A percentile compares a stretch with the other conserved stretches of the same genome.
phyloP scores from a whole-genome alignment of 2,329 filamentous ascomycete species.

The Emergomyces africanus region DNA sequence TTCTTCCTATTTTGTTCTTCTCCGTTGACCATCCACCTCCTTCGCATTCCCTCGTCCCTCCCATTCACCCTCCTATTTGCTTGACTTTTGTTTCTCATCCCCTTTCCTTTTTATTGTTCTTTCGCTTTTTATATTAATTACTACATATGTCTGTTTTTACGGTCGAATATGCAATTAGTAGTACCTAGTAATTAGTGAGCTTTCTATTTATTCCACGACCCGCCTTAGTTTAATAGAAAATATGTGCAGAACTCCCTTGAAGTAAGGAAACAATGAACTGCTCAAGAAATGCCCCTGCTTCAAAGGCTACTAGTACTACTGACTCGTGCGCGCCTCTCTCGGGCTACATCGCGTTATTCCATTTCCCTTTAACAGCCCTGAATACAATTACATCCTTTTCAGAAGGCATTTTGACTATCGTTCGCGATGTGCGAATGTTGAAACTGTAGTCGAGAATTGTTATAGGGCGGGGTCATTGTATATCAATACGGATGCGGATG shows the following conservation, averaged over 20 bases:
- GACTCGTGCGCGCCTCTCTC: no score
- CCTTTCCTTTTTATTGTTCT: not conserved
- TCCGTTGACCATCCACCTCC: not conserved
- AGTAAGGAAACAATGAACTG: not conserved
- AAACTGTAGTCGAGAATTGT: no score
- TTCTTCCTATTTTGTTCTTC: not conserved
- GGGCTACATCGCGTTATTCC: not conserved
- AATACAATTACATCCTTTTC: no score
- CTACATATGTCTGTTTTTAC: not conserved
- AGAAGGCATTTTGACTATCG: no score
- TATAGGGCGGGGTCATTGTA: no score
- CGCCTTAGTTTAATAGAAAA: not conserved
- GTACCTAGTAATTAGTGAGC: not conserved
- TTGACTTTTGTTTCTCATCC: not conserved
- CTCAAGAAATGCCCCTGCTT: not conserved
- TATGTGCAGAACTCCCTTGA: not conserved
- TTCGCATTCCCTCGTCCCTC: not conserved
- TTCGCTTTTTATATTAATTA: not conserved
- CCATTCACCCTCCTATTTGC: not conserved
- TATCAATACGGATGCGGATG: no score
- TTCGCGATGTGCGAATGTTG: not conserved
- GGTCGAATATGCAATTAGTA: not conserved
- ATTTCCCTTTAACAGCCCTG: no score
- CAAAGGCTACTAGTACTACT: not conserved
- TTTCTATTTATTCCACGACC: not conserved